Percentiles rank a stretch among this genome's conserved stretches.
phyloP scores from a whole-genome alignment of 148 eudicot genomes.

The Fagopyrum homotropicum region DNA sequence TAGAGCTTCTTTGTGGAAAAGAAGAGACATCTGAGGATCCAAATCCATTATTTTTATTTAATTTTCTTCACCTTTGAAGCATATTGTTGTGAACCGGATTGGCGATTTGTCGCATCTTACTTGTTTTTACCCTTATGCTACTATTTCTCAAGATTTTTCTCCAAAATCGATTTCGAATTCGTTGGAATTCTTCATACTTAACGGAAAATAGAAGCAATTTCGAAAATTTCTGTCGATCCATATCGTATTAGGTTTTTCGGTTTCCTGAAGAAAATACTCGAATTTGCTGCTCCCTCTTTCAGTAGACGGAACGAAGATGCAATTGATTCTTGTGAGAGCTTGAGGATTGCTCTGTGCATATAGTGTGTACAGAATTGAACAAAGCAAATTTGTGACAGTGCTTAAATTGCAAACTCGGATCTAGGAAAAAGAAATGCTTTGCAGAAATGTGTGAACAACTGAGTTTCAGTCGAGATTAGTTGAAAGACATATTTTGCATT shows the following conservation, averaged over 20 bases:
- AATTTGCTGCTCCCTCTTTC: not conserved
- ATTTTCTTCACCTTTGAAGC: not conserved
- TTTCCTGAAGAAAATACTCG: not conserved
- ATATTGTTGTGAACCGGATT: not conserved
- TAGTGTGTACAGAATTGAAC: too few relatives aligned
- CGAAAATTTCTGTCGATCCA: not conserved
- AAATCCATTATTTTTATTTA: not conserved
- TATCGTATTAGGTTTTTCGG: not conserved
- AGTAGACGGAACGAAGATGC: not conserved
- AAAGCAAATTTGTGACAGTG: too few relatives aligned
- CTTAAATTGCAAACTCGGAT: not conserved
- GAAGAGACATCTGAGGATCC: slow-evolving; percentile 19
- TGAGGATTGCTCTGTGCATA: too few relatives aligned
- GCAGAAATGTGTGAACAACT: not conserved
- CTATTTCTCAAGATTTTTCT: not conserved
- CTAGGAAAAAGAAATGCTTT: too few relatives aligned
- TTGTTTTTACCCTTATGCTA: not conserved
- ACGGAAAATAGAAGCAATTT: not conserved
- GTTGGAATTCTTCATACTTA: not conserved
- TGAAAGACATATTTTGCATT: not conserved
- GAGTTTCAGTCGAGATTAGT: not conserved
- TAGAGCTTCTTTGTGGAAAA: slow-evolving; percentile 11
- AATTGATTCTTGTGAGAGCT: too few relatives aligned
- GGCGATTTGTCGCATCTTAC: not conserved
- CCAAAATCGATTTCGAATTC: not conserved